Conservation (phyloP, 2,329 filamentous ascomycete genomes). For the Emergomyces pasteurianus region DNA sequence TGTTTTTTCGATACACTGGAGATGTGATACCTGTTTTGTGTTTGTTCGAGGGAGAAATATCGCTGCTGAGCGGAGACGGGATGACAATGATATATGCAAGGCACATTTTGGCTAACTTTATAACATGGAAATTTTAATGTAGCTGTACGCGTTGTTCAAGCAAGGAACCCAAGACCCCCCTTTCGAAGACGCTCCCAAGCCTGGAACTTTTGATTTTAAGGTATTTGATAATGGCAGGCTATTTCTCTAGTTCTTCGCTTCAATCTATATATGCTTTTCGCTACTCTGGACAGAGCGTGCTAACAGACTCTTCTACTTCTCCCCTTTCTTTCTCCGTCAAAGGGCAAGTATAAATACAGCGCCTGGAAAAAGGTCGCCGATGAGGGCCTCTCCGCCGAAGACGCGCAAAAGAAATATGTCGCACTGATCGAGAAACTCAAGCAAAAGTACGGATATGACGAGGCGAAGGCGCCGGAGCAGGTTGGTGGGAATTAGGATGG, state of each 20-base stretch:
- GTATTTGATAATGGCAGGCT: constrained; percentile 17
- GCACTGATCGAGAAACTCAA: constrained; percentile 60
- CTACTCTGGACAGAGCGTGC: not conserved
- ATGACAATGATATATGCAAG: not conserved
- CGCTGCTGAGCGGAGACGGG: not conserved
- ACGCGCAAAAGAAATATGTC: constrained; percentile 69
- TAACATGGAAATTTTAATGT: not conserved
- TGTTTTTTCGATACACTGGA: not conserved
- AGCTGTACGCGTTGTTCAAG: constrained; percentile 32
- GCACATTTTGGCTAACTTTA: constrained; percentile 4
- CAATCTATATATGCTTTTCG: not conserved
- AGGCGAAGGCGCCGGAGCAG: constrained; percentile 11
- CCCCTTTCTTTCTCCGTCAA: not conserved
- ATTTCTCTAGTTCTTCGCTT: not conserved
- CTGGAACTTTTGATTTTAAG: constrained; percentile 29
- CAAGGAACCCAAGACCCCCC: constrained; percentile 21
- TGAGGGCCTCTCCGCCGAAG: constrained; percentile 47
- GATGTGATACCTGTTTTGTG: not conserved
- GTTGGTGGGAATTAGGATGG: constrained; percentile 9
- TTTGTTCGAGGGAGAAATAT: constrained; percentile 14
- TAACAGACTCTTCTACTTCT: constrained; percentile 12
- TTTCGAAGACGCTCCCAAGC: constrained; percentile 18
- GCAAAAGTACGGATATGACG: constrained; percentile 44
- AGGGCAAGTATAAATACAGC: constrained; percentile 71
- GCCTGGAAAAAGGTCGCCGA: constrained; percentile 64